Conservation (phyloP, 345 rosid species). For the Citrus trifoliata region DNA sequence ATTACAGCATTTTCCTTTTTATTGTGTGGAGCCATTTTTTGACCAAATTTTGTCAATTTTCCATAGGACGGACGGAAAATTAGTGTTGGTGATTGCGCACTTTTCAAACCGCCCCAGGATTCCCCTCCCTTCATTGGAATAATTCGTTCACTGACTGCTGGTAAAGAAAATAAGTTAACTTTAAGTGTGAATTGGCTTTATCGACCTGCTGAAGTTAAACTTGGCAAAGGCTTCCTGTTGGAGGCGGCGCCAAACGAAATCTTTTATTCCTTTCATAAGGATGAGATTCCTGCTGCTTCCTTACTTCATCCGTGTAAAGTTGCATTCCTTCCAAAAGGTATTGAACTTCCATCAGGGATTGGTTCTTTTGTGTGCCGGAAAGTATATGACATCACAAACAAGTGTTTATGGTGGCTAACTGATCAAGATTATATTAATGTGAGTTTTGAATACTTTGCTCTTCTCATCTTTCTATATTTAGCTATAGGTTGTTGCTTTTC, state of each 20-base stretch:
- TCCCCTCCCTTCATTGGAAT: constrained; percentile 93
- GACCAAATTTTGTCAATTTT: background rate
- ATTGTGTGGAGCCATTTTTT: background rate
- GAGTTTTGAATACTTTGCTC: constrained; percentile 27
- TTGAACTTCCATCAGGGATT: constrained; percentile 72
- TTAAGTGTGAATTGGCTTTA: constrained; percentile 86
- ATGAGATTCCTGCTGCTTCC: constrained; percentile 83
- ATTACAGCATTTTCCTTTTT: background rate
- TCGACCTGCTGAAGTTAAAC: constrained; percentile 77
- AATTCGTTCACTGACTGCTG: constrained; percentile 49
- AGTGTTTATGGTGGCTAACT: constrained; percentile 91
- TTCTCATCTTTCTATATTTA: background rate
- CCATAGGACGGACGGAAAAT: constrained; percentile 81
- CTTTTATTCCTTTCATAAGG: constrained; percentile 93
- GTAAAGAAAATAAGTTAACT: constrained; percentile 48
- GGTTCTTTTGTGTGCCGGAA: constrained; percentile 81
- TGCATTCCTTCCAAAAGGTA: constrained; percentile 79
- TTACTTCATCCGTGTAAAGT: constrained; percentile 96
- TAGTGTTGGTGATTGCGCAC: constrained; percentile 87
- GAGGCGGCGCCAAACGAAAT: constrained; percentile 93
- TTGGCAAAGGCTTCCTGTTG: constrained; percentile 76
- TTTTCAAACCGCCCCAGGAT: constrained; percentile 77
- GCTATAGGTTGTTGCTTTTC: background rate
- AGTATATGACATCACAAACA: constrained; percentile 72
- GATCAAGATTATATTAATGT: constrained; percentile 88